A percentile compares a stretch with the other conserved stretches of the same genome.
Conservation (phyloP, 352 stramenopile genomes). For the Phytophthora sansomeana region DNA sequence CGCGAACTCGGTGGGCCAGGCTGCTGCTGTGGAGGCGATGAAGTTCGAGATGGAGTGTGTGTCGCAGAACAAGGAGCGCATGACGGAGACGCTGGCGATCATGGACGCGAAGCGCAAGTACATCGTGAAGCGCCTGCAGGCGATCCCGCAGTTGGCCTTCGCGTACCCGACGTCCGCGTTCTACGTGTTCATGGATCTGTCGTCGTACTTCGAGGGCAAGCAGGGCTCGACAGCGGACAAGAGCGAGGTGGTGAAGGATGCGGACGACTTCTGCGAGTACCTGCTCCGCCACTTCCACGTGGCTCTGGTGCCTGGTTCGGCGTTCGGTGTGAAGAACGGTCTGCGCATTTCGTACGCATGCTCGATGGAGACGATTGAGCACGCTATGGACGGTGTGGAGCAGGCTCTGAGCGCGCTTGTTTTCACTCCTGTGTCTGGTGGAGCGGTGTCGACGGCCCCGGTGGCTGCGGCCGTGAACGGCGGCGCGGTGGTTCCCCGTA, state of each 20-base stretch:
- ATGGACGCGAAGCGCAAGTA: no score
- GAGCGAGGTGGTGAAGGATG: slow-evolving; percentile 55
- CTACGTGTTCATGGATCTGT: slow-evolving; percentile 96
- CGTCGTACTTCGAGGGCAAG: slow-evolving; percentile 77
- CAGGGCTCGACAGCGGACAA: slow-evolving; percentile 46
- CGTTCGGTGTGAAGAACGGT: slow-evolving; percentile 94
- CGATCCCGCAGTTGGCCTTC: no score
- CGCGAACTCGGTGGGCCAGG: no score
- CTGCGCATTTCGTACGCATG: slow-evolving; percentile 98
- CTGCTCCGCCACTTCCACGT: slow-evolving; percentile 93
- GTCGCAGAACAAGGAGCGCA: no score
- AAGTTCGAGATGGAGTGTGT: no score
- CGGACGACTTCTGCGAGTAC: slow-evolving; percentile 92
- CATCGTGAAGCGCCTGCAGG: no score
- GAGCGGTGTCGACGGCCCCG: neutral
- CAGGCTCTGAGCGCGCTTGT: slow-evolving; percentile 64
- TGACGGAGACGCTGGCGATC: no score
- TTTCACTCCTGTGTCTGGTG: slow-evolving; percentile 11
- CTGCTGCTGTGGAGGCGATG: no score
- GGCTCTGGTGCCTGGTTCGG: slow-evolving; percentile 95
- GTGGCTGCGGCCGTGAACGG: neutral
- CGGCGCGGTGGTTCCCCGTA: neutral
- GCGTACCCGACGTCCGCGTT: slow-evolving; percentile 94
- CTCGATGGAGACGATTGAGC: slow-evolving; percentile 88
- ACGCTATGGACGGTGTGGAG: slow-evolving; percentile 74